These are phyloP conservation scores for Gonium pectorale DNA, from an alignment of 139 green algal genomes.

Conservation along the genomic window DNA sequence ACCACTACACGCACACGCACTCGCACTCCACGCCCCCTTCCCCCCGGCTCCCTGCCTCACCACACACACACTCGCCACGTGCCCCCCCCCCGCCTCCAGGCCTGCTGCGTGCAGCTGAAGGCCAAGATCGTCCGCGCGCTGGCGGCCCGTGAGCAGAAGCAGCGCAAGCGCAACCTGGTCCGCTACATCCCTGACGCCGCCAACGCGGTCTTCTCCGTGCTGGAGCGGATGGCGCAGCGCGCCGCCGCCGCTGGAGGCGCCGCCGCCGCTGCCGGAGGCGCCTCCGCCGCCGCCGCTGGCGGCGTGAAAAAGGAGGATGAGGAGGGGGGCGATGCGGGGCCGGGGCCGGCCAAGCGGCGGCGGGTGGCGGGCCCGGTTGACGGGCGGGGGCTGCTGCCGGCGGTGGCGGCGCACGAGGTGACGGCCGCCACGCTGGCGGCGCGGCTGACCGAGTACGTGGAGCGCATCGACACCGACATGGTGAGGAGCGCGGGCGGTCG, in stretches of 20 bases:
- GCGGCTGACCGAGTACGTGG: constrained; percentile 88
- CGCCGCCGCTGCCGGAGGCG: background rate
- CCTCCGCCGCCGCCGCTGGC: background rate
- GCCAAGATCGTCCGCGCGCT: constrained; percentile 85
- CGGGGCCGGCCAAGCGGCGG: constrained; percentile 65
- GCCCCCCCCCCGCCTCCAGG: background rate
- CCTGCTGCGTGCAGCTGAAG: constrained; percentile 84
- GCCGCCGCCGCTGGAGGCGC: constrained; percentile 8
- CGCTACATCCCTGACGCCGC: constrained; percentile 95
- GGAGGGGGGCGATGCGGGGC: too few relatives aligned
- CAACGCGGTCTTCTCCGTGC: constrained; percentile 54
- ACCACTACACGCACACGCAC: too few relatives aligned
- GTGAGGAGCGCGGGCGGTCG: constrained; percentile 54
- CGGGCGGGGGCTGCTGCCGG: constrained; percentile 56
- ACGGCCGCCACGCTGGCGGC: constrained; percentile 60
- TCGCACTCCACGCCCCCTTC: too few relatives aligned
- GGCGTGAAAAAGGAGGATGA: background rate
- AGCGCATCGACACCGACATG: constrained; percentile 92
- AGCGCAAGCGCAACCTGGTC: constrained; percentile 89
- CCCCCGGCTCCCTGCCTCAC: too few relatives aligned
- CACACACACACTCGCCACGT: background rate
- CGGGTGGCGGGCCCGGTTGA: constrained; percentile 52
- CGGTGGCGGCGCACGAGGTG: constrained; percentile 65
- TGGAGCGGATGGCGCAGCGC: constrained; percentile 59
- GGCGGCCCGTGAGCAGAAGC: constrained; percentile 85